Evolutionary conservation across 495 filamentous ascomycete species (phyloP).

Genomic region (Daldinia bambusicola): DNA sequence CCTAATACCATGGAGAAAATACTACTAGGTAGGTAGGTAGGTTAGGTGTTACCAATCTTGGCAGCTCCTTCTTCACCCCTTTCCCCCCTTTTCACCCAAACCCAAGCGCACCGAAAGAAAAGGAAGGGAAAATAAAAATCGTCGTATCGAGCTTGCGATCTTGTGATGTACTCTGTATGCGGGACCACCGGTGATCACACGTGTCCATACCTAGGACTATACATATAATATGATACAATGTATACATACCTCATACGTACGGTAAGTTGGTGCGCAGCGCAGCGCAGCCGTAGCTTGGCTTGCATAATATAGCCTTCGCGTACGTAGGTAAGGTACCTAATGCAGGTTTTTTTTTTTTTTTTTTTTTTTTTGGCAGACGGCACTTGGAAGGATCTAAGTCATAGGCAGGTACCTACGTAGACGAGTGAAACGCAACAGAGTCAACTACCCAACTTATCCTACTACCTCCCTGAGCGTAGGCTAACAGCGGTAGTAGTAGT

Average conservation of each 20-base stretch:
- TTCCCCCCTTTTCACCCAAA: not conserved
- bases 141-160: not conserved
- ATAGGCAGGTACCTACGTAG: too few species aligned
- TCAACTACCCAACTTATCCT: too few species aligned
- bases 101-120: not conserved
- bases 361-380: too few species aligned
- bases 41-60: too few species aligned
- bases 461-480: too few species aligned
- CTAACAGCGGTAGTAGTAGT: too few species aligned
- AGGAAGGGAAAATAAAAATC: not conserved
- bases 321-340: not conserved
- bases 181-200: not conserved
- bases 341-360: too few species aligned
- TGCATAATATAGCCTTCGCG: not conserved
- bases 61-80: not conserved
- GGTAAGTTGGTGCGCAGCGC: not conserved
- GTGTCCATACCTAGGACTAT: not conserved
- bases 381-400: not conserved
- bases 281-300: not conserved
- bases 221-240: too few species aligned
- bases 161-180: slow-evolving; percentile 4
- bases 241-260: too few species aligned
- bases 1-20: too few species aligned
- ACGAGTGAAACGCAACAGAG: too few species aligned
- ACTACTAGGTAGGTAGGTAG: too few species aligned